Base-by-base conservation (phyloP, 2,329 filamentous ascomycete species). In the Neonectria neomacrospora region DNA sequence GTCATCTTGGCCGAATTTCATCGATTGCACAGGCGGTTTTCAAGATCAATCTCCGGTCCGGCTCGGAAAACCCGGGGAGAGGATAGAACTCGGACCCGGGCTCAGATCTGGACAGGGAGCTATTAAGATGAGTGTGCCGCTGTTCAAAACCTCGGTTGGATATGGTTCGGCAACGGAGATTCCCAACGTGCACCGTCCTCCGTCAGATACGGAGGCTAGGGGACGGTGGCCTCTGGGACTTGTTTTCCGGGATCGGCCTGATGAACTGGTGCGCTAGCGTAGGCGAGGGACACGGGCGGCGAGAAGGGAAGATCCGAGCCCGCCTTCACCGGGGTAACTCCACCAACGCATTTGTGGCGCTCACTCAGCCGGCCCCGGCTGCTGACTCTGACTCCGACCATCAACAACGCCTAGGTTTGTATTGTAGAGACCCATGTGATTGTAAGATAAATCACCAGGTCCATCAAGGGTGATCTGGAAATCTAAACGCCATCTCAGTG, bases 271-370 rank as follows among this genome's bases (percentile, higher is more conserved):
- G 23, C 23, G 22, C 26, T 20, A 32, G 10, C n/a, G 16, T n/a
- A 28, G 18, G 9, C 30, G 12, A 50, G 28, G 10, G 18, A 32
- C 45, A 18, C 26, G 26, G 28, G 47, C 54, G 47, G 47, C 23
- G 30, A 47, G 9, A 26, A 44, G 60, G 30, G 57, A 59, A 63
- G 60, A 63, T 51, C 60, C 60, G 60, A 59, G 34, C 23, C 60
- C 55, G 50, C 52, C 23, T 20, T 48, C 47, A 42, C 54, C 54
- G 54, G 54, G 47, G 34, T 44, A 23, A 39, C 22, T 42, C 55
- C 55, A 54, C 55, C 58, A 12, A 48, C 12, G 41, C n/a, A 63
- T 54, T 59, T 53, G 30, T 32, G 20, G 48, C 20, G 32, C 32
- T 22, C 41, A 62, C 3, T 34, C 32, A 34, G 26, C 54, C 48